A percentile compares a stretch with the other conserved stretches of the same genome.
These are phyloP conservation scores for Sordariomycetes sp. DNA, from an alignment of 2,329 filamentous ascomycete genomes.

Conservation along the genomic window DNA sequence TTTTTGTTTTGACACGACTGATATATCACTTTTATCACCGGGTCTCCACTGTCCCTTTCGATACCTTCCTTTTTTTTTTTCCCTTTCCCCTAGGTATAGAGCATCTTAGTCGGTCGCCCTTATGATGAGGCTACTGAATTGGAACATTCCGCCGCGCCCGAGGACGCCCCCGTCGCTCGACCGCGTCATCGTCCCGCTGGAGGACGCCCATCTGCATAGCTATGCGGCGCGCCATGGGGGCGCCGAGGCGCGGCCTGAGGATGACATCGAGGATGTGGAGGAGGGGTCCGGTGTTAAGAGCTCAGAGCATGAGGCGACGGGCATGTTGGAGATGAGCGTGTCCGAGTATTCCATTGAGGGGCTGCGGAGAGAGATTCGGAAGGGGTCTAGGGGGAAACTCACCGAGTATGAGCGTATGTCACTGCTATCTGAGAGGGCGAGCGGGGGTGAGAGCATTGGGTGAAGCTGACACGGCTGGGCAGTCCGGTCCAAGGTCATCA, in stretches of 20 bases:
- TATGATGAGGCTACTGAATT: conserved; percentile 3
- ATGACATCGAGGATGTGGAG: conserved; percentile 19
- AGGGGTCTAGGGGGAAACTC: conserved; percentile 46
- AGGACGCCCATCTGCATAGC: conserved; percentile 42
- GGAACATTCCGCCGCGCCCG: conserved; percentile 2
- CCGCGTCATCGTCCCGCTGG: conserved; percentile 37
- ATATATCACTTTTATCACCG: background rate
- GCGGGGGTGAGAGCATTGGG: background rate
- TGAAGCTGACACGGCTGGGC: background rate
- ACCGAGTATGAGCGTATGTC: conserved; percentile 63
- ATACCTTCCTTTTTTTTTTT: no score
- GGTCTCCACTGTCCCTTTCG: no score
- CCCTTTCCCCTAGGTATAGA: no score
- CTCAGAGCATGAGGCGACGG: conserved; percentile 26
- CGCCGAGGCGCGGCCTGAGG: conserved; percentile 22
- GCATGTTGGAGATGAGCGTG: conserved; percentile 39
- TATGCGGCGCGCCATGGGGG: conserved; percentile 29
- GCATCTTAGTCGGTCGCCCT: background rate
- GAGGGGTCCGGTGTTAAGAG: conserved; percentile 25
- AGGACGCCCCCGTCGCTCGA: conserved; percentile 18
- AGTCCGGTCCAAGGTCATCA: conserved; percentile 70
- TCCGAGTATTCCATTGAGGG: conserved; percentile 55
- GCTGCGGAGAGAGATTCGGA: conserved; percentile 52
- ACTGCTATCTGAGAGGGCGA: background rate
- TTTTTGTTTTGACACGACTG: background rate